phyloP scores from a whole-genome alignment of 345 rosid species.

The Adansonia digitata region DNA sequence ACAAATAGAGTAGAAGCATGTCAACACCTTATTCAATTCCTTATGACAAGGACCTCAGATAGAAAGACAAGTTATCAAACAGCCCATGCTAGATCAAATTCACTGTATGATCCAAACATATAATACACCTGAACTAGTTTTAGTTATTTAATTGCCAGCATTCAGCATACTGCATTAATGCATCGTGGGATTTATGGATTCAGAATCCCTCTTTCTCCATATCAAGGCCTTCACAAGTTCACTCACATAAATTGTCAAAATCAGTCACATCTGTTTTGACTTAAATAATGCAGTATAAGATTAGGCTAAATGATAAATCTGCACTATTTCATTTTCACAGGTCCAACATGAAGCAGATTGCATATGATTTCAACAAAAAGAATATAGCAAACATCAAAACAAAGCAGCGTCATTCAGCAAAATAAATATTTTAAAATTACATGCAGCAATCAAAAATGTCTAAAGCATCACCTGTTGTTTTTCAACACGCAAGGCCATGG shows the following conservation, averaged over 20 bases:
- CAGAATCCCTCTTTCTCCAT: not conserved
- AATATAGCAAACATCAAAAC: not conserved
- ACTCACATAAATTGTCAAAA: not conserved
- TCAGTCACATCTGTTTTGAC: not conserved
- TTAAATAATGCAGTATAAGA: not conserved
- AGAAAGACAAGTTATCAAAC: too few relatives aligned
- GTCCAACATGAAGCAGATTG: not conserved
- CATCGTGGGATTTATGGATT: not conserved
- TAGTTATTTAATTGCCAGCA: not conserved
- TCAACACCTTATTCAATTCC: not conserved
- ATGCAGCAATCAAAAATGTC: not conserved
- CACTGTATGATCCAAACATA: not conserved
- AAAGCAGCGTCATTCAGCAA: not conserved
- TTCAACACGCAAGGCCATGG: constrained; percentile 88
- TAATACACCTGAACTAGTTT: not conserved
- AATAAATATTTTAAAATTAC: not conserved
- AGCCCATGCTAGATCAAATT: not conserved
- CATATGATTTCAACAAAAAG: not conserved
- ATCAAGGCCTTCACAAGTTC: not conserved
- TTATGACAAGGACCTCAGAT: too few relatives aligned
- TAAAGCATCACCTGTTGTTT: constrained; percentile 71
- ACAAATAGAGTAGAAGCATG: not conserved
- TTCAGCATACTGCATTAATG: not conserved
- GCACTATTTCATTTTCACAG: not conserved
- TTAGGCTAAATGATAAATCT: not conserved